These are phyloP conservation scores for Pyrenophora teres DNA, from an alignment of 2,329 filamentous ascomycete genomes.

Conservation along the genomic window DNA sequence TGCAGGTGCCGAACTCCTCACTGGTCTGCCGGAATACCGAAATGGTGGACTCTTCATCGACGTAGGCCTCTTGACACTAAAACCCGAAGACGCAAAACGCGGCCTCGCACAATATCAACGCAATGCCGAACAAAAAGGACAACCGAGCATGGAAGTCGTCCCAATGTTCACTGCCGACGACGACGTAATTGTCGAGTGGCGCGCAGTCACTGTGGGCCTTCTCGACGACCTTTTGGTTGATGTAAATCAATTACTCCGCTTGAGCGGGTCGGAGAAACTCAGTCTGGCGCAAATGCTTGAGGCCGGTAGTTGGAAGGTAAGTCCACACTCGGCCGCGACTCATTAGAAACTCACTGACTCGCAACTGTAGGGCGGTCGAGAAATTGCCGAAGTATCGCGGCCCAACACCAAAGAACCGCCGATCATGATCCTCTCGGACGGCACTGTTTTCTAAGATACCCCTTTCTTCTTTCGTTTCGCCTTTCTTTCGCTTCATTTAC, in stretches of 20 bases:
- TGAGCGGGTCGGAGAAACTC: slow-evolving; percentile 72
- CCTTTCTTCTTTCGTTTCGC: slow-evolving; percentile 36
- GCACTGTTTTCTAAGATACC: slow-evolving; percentile 82
- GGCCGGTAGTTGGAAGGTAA: slow-evolving; percentile 96
- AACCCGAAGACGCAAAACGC: slow-evolving; percentile 69
- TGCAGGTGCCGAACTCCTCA: slow-evolving; percentile 80
- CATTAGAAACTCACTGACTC: slow-evolving; percentile 7
- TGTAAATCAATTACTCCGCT: slow-evolving; percentile 69
- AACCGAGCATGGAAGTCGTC: slow-evolving; percentile 73
- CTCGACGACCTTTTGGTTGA: slow-evolving; percentile 71
- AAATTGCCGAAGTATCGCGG: slow-evolving; percentile 91
- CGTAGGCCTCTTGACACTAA: slow-evolving; percentile 78
- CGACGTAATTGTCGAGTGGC: slow-evolving; percentile 81
- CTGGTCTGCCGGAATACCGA: slow-evolving; percentile 87
- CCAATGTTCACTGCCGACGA: slow-evolving; percentile 74
- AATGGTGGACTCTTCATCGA: slow-evolving; percentile 90
- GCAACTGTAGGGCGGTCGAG: slow-evolving; percentile 74
- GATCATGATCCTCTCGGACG: slow-evolving; percentile 94
- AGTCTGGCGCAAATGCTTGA: slow-evolving; percentile 88
- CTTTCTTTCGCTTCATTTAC: slow-evolving; percentile 30
- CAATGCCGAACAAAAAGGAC: slow-evolving; percentile 73
- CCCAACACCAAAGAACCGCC: slow-evolving; percentile 97
- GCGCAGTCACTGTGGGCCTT: slow-evolving; percentile 75
- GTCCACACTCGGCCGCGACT: slow-evolving; percentile 27
- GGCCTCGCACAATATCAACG: slow-evolving; percentile 72